Evolutionary conservation across 495 filamentous ascomycete species (phyloP), one percentile per base, ranked within the genome.

Genomic region (Umbilicaria muhlenbergii): DNA sequence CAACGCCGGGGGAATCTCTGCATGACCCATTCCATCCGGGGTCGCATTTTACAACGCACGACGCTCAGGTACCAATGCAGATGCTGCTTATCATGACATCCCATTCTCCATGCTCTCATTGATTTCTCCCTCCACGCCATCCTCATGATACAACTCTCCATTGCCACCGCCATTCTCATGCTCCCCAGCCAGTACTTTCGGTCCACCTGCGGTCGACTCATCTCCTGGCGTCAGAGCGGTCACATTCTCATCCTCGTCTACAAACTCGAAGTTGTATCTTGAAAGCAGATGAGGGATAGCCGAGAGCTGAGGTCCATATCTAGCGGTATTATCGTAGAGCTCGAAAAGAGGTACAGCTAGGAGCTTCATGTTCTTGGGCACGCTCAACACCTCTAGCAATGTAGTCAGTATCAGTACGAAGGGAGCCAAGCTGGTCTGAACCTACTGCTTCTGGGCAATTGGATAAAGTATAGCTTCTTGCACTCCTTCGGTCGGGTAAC

Each of bases 311-410:
- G 91, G 91, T 0, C 91, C 91, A 56, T 98, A 98, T 46, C 91
- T 69, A 3, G 79, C 81, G 1, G 85, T 94, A 64, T 98, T 98
- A 56, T 96, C 91, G 65, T 95, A 98, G 15, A 98, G 73, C 64
- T 98, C 91, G 62, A 95, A 98, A 0, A 98, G 70, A 3, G 91
- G 91, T 2, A 98, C 91, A 11, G 91, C 91, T 18, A 98, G 77
- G 6, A 98, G 74, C 60, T 98, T 98, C 91, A 98, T 96, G 66
- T 98, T 98, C 71, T 98, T 98, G 2, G 91, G 91, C 14, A 96
- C 92, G 52, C 79, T 86, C 36, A 98, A 75, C n/a, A 96, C 82
- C 68, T 94, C 88, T 94, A 53, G 41, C 38, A 24, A 10, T 24
- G 2, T n/a, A 4, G 13, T 32, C 18, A 17, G 42, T 41, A 31